A percentile compares a stretch with the other conserved stretches of the same genome.
These are phyloP conservation scores for Penicillium sp. DNA, from an alignment of 2,329 filamentous ascomycete species.

Conservation along the genomic window DNA sequence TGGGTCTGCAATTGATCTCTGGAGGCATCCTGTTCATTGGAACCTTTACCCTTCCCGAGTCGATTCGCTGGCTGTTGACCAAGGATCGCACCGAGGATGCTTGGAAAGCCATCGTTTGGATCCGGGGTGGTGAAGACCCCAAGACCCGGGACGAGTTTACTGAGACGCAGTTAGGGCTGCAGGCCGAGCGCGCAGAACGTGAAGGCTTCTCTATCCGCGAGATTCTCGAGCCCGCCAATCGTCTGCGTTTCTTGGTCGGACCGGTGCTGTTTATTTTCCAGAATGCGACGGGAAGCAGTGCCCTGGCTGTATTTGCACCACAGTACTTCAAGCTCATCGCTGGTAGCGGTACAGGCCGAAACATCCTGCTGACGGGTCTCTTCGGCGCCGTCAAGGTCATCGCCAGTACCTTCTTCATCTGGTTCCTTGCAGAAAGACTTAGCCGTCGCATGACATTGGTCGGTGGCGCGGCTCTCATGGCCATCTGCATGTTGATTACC, in stretches of 20 bases:
- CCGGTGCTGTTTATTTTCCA: constrained; percentile 47
- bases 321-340: constrained; percentile 50
- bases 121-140: constrained; percentile 41
- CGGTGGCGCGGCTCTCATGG: constrained; percentile 39
- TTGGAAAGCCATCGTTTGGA: constrained; percentile 36
- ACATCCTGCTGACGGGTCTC: constrained; percentile 47
- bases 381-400: constrained; percentile 50
- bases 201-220: constrained; percentile 42
- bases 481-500: constrained; percentile 44
- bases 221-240: constrained; percentile 43
- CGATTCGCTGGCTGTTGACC: constrained; percentile 53
- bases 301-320: constrained; percentile 49
- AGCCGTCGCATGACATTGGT: constrained; percentile 49
- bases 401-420: constrained; percentile 47
- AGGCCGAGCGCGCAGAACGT: constrained; percentile 40
- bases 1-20: constrained; percentile 50
- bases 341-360: constrained; percentile 36
- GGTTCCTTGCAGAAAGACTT: constrained; percentile 46
- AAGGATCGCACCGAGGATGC: constrained; percentile 32
- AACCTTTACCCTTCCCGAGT: constrained; percentile 57
- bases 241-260: constrained; percentile 39
- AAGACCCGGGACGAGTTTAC: constrained; percentile 43
- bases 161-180: constrained; percentile 47
- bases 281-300: constrained; percentile 49
- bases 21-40: constrained; percentile 46